Percentiles rank a stretch among this genome's conserved stretches.
Conservation (phyloP, 805 yeast species). For the Candida methanosorbosa region DNA sequence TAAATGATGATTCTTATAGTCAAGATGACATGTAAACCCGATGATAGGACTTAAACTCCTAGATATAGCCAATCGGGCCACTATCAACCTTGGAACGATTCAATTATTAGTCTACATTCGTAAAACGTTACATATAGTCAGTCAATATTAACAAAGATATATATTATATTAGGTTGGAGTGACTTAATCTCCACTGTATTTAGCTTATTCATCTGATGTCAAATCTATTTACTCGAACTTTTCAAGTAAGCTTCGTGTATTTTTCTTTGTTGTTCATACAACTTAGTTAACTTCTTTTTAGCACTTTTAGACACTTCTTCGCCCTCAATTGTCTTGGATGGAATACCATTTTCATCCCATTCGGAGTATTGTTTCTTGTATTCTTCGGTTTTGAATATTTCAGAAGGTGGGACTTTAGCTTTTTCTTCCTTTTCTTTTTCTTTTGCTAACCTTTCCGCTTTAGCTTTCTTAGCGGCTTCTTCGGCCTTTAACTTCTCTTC, state of each 20-base stretch:
- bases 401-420: slow-evolving; percentile 61
- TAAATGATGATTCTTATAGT: too few relatives aligned
- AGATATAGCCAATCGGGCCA: too few relatives aligned
- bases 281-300: slow-evolving; percentile 74
- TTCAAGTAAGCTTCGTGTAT: slow-evolving; percentile 58
- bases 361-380: slow-evolving; percentile 36
- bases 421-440: slow-evolving; percentile 61
- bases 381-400: slow-evolving; percentile 57
- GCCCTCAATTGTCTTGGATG: slow-evolving; percentile 67
- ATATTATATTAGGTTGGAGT: too few relatives aligned
- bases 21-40: too few relatives aligned
- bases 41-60: too few relatives aligned
- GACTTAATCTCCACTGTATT: too few relatives aligned
- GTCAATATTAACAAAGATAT: too few relatives aligned
- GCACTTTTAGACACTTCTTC: slow-evolving; percentile 81
- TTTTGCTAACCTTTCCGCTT: slow-evolving; percentile 46
- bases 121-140: too few relatives aligned
- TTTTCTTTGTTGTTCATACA: slow-evolving; percentile 73
- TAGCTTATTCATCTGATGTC: too few relatives aligned
- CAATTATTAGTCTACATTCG: too few relatives aligned
- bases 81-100: too few relatives aligned
- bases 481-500: slow-evolving; percentile 47
- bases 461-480: slow-evolving; percentile 50
- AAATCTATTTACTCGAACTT: too few relatives aligned
- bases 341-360: slow-evolving; percentile 85